Percentiles rank a stretch among this genome's conserved stretches.
phyloP scores from a whole-genome alignment of 2,329 filamentous ascomycete species.

The Madurella fahalii region DNA sequence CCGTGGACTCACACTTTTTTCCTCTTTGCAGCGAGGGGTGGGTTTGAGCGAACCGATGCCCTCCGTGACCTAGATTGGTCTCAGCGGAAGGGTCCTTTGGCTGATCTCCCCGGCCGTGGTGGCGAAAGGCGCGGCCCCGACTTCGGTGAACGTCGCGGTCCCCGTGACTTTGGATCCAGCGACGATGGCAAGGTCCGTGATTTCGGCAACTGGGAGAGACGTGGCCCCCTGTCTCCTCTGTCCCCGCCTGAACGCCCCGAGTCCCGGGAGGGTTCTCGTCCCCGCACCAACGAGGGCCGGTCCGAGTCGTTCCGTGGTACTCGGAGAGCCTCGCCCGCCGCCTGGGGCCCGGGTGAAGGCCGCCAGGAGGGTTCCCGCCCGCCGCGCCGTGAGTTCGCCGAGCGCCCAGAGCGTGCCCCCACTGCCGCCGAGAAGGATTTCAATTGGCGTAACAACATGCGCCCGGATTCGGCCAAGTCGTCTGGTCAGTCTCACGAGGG shows the following conservation, averaged over 20 bases:
- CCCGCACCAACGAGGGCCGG: conserved; percentile 54
- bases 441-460: conserved; percentile 90
- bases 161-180: conserved; percentile 56
- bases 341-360: conserved; percentile 63
- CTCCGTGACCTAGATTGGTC: conserved; percentile 43
- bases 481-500: conserved; percentile 66
- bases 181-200: conserved; percentile 76
- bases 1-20: conserved; percentile 33
- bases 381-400: conserved; percentile 71
- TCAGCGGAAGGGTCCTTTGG: conserved; percentile 27
- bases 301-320: conserved; percentile 57
- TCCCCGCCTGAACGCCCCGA: conserved; percentile 49
- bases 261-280: conserved; percentile 53
- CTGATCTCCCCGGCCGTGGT: conserved; percentile 37
- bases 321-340: conserved; percentile 66
- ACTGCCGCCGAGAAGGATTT: conserved; percentile 91
- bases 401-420: conserved; percentile 61
- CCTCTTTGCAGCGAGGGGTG: conserved; percentile 70
- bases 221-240: conserved; percentile 78
- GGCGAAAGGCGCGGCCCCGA: conserved; percentile 46
- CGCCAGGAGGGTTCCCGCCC: conserved; percentile 63
- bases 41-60: conserved; percentile 44
- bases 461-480: conserved; percentile 67
- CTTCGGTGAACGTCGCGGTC: conserved; percentile 62
- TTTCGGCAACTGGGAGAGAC: conserved; percentile 90